Percentiles rank a stretch among this genome's conserved stretches.
Evolutionary conservation across 2,329 filamentous ascomycete genomes (phyloP).

Genomic region (Samsoniella hepiali): DNA sequence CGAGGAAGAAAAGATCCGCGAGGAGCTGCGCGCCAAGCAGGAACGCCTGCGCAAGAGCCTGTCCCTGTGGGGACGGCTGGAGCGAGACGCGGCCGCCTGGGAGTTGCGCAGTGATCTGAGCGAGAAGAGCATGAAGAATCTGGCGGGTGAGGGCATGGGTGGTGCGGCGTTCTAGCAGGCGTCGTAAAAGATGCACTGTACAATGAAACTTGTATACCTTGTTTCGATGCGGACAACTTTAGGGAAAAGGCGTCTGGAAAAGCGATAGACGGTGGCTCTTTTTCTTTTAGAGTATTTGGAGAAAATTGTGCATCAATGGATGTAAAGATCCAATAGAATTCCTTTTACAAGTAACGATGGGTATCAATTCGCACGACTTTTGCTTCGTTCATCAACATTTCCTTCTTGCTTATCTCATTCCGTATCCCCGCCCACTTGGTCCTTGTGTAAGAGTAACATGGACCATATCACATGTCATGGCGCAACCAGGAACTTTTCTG

Average conservation of each 20-base stretch:
- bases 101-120: constrained; percentile 55
- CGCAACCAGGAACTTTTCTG: background rate
- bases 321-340: background rate
- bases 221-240: background rate
- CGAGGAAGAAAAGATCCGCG: constrained; percentile 55
- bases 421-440: background rate
- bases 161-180: constrained; percentile 50
- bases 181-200: background rate
- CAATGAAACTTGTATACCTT: background rate
- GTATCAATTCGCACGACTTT: background rate
- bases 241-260: background rate
- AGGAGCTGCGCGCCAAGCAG: constrained; percentile 51
- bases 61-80: constrained; percentile 51
- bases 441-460: background rate
- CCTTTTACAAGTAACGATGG: background rate
- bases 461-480: background rate
- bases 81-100: constrained; percentile 52
- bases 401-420: background rate
- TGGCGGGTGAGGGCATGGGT: constrained; percentile 54
- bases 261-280: background rate
- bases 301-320: background rate
- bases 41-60: constrained; percentile 53
- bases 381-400: background rate
- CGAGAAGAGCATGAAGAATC: constrained; percentile 54
- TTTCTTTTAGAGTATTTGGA: background rate